Evolutionary conservation across 2,329 filamentous ascomycete species (phyloP), one percentile per base, ranked within the genome.

Genomic region (Neofusicoccum cordaticola): DNA sequence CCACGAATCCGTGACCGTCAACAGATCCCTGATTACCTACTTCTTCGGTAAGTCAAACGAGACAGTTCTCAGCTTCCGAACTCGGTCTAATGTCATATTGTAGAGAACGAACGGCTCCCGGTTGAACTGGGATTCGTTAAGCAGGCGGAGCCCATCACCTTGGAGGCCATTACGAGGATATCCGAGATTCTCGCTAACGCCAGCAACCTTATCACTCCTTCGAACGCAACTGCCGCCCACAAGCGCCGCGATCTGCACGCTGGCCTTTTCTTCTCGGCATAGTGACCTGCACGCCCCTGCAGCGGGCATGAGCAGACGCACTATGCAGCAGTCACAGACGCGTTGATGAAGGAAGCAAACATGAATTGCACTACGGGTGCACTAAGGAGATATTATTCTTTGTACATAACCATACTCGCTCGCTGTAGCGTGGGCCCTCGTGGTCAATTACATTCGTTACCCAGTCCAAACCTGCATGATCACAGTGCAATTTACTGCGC

Each of bases 21-120:
- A 78, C 6, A 73, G 76, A 62, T 69, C 68, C 0, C 63, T 79
- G 6, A 76, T 84, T 0, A 77, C 80, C 51, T 84, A 79, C 52
- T 81, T 82, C 63, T 82, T 84, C 64, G 71, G 80, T 82, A 68
- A 69, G 78, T 61, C 64, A n/a, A 31, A 31, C 0, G 2, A 8
- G 31, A 2, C 15, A 2, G 3, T 3, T 37, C 37, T 15, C 19
- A 8, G 4, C n/a, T 19, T 12, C 3, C 7, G n/a, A 31, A 27
- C 6, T 34, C 44, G 13, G 37, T 60, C 2, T 15, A 27, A 47
- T 27, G 19, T 8, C 42, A 4, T 19, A 17, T 39, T 62, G 35
- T 65, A 81, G 79, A 79, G 57, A 80, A 82, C 13, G 80, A 82
- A 66, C 68, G 74, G 4, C 69, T 82, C 0, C 80, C 80, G 0